Percentiles rank a stretch among this genome's conserved stretches.
Evolutionary conservation across 2,329 filamentous ascomycete genomes (phyloP).

Genomic region (Hypomyces rosellus): DNA sequence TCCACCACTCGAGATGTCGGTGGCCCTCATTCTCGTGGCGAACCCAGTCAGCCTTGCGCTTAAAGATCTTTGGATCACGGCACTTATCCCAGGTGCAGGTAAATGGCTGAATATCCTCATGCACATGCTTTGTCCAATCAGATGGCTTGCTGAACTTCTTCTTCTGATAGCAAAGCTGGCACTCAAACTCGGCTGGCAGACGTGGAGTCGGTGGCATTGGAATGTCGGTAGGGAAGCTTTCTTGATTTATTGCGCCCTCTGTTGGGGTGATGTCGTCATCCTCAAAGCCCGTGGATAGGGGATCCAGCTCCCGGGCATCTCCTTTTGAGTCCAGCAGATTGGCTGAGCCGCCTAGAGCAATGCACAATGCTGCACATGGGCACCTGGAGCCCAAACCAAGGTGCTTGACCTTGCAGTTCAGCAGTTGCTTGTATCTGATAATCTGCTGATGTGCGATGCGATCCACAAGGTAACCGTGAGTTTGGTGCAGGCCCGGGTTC

Average conservation of each 20-base stretch:
- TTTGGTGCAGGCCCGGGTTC: conserved; percentile 61
- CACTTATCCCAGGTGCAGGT: conserved; percentile 86
- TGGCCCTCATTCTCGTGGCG: conserved; percentile 90
- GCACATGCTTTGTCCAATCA: conserved; percentile 95
- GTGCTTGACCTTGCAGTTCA: conserved; percentile 66
- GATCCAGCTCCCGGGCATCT: conserved; percentile 54
- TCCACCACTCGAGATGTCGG: conserved; percentile 86
- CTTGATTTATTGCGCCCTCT: conserved; percentile 63
- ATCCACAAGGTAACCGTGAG: conserved; percentile 60
- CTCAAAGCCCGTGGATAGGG: conserved; percentile 42
- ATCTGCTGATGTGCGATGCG: conserved; percentile 78
- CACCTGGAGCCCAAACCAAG: conserved; percentile 56
- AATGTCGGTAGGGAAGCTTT: conserved; percentile 74
- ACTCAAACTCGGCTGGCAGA: conserved; percentile 84
- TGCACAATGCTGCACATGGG: conserved; percentile 55
- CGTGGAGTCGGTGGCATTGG: conserved; percentile 71
- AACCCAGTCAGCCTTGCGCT: conserved; percentile 93
- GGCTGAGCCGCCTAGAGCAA: conserved; percentile 60
- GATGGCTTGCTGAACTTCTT: conserved; percentile 88
- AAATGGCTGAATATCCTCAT: conserved; percentile 89
- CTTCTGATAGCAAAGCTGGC: conserved; percentile 74
- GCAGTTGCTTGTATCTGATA: conserved; percentile 69
- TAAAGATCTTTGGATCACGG: conserved; percentile 83
- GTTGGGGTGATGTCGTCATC: conserved; percentile 62
- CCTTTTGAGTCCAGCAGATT: conserved; percentile 54